Percentiles rank a stretch among this genome's conserved stretches.
Evolutionary conservation across 2,329 filamentous ascomycete genomes (phyloP).

Genomic region (Fusarium globosum): DNA sequence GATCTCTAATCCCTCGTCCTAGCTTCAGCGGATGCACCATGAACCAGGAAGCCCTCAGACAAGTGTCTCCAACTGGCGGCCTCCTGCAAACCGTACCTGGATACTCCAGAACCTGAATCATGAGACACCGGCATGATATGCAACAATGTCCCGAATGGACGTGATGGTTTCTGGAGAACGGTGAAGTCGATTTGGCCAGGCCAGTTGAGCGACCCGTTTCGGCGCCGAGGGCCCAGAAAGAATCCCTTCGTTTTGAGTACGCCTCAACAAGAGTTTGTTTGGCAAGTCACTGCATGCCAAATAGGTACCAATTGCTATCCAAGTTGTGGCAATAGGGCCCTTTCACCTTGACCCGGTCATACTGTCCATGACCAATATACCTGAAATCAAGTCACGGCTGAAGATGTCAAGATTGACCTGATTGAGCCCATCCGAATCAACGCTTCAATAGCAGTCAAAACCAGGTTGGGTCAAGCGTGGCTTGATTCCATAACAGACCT

Average conservation of each 20-base stretch:
- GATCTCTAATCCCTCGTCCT: not conserved
- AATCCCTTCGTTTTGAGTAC: not conserved
- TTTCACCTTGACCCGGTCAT: not conserved
- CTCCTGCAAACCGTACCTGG: not conserved
- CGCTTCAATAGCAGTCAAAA: not conserved
- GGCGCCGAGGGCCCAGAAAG: conserved; percentile 1
- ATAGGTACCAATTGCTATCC: not conserved
- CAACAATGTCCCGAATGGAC: conserved; percentile 4
- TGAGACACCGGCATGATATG: conserved; percentile 5
- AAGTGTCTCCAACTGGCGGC: not conserved
- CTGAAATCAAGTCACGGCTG: not conserved
- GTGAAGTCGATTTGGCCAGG: conserved; percentile 8
- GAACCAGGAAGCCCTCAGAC: not conserved
- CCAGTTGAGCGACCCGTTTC: conserved; percentile 12
- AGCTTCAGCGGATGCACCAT: not conserved
- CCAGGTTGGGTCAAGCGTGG: conserved; percentile 3
- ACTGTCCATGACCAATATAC: not conserved
- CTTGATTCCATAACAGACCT: conserved; percentile 8
- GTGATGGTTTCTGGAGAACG: not conserved
- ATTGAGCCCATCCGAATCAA: not conserved
- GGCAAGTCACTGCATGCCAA: not conserved
- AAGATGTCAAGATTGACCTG: not conserved
- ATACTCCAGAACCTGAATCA: conserved; percentile 17
- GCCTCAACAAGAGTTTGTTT: not conserved
- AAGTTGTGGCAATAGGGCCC: not conserved